Percentiles rank a stretch among this genome's conserved stretches.
phyloP scores from a whole-genome alignment of 2,329 filamentous ascomycete species.

The Penicillium nordicum region DNA sequence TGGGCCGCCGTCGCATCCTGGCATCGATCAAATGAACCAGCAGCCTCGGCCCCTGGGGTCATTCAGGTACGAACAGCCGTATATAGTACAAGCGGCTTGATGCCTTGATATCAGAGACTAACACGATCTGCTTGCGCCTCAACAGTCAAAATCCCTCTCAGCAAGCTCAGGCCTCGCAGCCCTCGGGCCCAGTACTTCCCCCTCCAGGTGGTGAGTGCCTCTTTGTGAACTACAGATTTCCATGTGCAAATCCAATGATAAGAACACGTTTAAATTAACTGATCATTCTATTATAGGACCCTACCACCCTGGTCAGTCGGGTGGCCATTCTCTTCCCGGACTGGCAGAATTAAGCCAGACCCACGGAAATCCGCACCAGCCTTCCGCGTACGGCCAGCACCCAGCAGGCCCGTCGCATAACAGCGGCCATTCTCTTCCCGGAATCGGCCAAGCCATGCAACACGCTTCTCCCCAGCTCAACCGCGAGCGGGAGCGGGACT shows the following conservation, averaged over 20 bases:
- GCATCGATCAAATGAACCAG: conserved; percentile 43
- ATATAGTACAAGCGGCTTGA: background rate
- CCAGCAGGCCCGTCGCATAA: conserved; percentile 36
- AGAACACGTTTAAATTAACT: conserved; percentile 16
- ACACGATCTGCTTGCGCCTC: conserved; percentile 3
- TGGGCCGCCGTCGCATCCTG: conserved; percentile 41
- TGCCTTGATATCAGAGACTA: conserved; percentile 8
- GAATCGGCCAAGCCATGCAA: conserved; percentile 43
- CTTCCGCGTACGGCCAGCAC: conserved; percentile 44
- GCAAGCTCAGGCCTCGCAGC: conserved; percentile 38
- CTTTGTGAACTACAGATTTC: background rate
- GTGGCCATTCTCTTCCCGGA: conserved; percentile 46
- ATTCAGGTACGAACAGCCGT: conserved; percentile 40
- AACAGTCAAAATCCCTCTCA: conserved; percentile 39
- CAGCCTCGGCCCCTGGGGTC: conserved; percentile 43
- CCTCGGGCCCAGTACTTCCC: conserved; percentile 39
- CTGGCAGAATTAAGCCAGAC: conserved; percentile 47
- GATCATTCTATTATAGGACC: conserved; percentile 29
- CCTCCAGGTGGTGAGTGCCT: conserved; percentile 38
- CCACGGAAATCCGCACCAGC: conserved; percentile 41
- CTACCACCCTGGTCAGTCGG: conserved; percentile 43
- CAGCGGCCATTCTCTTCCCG: conserved; percentile 39
- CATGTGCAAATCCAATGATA: background rate
- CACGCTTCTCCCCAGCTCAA: conserved; percentile 44
- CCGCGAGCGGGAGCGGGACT: conserved; percentile 49